phyloP scores from a whole-genome alignment of 768 basidiomycete genomes.

The Fistulinella prunicolor region DNA sequence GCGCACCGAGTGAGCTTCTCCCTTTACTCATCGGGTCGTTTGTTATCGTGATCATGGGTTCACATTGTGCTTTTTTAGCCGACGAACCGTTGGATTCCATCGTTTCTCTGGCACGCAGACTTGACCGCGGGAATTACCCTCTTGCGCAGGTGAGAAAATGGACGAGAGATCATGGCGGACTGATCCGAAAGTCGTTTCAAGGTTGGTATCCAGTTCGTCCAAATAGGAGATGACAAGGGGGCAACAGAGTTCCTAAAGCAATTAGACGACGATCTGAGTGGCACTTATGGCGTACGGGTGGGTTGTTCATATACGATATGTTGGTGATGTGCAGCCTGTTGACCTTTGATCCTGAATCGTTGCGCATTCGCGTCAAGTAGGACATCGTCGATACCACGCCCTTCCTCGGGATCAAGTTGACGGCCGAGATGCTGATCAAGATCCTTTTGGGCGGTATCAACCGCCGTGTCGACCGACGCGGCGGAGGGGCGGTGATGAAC shows the following conservation, averaged over 20 bases:
- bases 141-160: conserved; percentile 44
- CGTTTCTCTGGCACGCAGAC: conserved; percentile 42
- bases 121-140: conserved; percentile 52
- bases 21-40: no score
- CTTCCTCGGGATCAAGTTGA: conserved; percentile 43
- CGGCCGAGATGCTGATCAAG: conserved; percentile 52
- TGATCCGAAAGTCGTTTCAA: conserved; percentile 26
- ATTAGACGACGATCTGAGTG: conserved; percentile 56
- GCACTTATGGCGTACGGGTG: conserved; percentile 43
- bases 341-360: no score
- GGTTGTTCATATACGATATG: conserved; percentile 4
- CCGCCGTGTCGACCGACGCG: conserved; percentile 43
- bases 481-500: conserved; percentile 24
- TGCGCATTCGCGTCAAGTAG: conserved; percentile 23
- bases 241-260: conserved; percentile 46
- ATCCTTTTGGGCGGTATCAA: conserved; percentile 67
- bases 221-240: conserved; percentile 50
- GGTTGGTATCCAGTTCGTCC: conserved; percentile 71
- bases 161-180: not conserved
- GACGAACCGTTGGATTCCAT: conserved; percentile 53
- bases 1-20: conserved; percentile 48
- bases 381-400: conserved; percentile 75
- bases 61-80: conserved; percentile 30
- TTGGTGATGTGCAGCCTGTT: not conserved
- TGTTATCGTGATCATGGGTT: no score